A percentile compares a stretch with the other conserved stretches of the same genome.
Conservation (phyloP, 805 yeast species). For the Barnettozyma sp. region DNA sequence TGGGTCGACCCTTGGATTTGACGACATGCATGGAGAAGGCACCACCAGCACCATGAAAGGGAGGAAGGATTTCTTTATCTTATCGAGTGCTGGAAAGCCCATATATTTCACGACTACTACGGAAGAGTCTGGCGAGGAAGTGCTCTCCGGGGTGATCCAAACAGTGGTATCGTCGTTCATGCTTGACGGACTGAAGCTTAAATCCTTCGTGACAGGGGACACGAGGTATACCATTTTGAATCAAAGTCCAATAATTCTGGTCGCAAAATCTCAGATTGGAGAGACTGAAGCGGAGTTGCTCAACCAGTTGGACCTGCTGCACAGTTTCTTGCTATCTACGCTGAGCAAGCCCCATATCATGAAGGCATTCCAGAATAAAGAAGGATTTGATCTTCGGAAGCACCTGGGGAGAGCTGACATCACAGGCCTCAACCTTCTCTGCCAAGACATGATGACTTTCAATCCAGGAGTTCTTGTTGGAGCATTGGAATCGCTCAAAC, state of each 20-base stretch:
- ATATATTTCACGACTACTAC: conserved; percentile 62
- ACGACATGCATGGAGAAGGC: too few species aligned
- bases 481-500: conserved; percentile 55
- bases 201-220: conserved; percentile 43
- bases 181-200: conserved; percentile 32
- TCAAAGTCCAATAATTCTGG: conserved; percentile 62
- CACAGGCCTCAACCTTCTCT: conserved; percentile 60
- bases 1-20: conserved; percentile 9
- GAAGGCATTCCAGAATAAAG: conserved; percentile 59
- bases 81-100: conserved; percentile 85
- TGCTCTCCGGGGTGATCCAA: conserved; percentile 70
- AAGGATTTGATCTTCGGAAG: conserved; percentile 76
- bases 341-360: conserved; percentile 73
- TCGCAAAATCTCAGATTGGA: conserved; percentile 55
- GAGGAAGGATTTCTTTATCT: conserved; percentile 64
- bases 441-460: conserved; percentile 43
- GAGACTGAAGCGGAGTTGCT: conserved; percentile 46
- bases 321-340: conserved; percentile 75
- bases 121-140: conserved; percentile 45
- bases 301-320: conserved; percentile 63
- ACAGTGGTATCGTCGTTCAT: conserved; percentile 70
- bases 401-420: conserved; percentile 70
- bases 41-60: too few species aligned
- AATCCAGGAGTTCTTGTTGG: conserved; percentile 58
- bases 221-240: conserved; percentile 52